Evolutionary conservation across 2,329 filamentous ascomycete genomes (phyloP).

Genomic region (Fusarium camptoceras): DNA sequence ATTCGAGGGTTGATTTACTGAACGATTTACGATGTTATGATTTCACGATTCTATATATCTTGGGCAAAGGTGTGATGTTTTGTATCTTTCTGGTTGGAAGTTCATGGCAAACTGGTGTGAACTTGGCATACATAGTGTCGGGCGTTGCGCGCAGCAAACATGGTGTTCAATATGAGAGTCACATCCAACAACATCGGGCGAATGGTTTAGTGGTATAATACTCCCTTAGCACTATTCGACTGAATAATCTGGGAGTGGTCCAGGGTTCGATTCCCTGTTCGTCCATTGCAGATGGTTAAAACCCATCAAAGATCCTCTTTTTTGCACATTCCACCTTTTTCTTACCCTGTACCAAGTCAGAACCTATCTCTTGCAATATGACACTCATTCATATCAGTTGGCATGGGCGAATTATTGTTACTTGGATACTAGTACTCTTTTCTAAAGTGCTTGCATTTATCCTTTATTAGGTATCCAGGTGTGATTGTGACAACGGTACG

Average conservation of each 20-base stretch:
- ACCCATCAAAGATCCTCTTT: conserved; percentile 31
- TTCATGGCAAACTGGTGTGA: neutral
- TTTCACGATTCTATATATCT: neutral
- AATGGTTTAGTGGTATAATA: conserved; percentile 52
- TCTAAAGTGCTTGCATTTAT: neutral
- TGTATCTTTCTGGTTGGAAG: neutral
- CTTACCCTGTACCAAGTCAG: neutral
- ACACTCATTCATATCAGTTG: neutral
- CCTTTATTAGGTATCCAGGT: accelerated
- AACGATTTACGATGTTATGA: no score
- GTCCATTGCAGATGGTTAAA: conserved; percentile 43
- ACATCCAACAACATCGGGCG: conserved; percentile 31
- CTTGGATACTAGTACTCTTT: neutral
- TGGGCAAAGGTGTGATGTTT: neutral
- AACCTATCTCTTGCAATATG: neutral
- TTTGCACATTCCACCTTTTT: conserved; percentile 9
- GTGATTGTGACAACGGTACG: neutral
- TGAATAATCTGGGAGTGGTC: conserved; percentile 46
- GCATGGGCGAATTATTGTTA: neutral
- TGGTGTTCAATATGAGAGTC: accelerated
- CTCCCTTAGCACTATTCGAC: conserved; percentile 48
- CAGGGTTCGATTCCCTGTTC: conserved; percentile 51
- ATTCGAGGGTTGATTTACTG: conserved; percentile 13
- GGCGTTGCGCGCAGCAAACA: neutral
- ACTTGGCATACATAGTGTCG: neutral